A percentile compares a stretch with the other conserved stretches of the same genome.
These are phyloP conservation scores for Apophysomyces elegans DNA, from an alignment of 371 early-diverging fungal species.

Conservation along the genomic window DNA sequence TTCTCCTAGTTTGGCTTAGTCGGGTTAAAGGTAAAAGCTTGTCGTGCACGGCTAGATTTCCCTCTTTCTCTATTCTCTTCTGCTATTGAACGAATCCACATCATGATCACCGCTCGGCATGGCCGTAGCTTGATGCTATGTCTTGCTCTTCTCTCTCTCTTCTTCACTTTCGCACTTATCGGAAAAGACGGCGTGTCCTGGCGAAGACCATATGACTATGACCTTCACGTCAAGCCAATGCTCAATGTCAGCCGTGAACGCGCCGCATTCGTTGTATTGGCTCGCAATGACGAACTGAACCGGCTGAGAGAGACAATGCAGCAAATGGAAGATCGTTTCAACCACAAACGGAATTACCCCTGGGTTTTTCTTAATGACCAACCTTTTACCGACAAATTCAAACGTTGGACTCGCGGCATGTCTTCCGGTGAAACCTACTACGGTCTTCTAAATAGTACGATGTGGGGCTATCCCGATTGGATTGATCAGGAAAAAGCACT, in stretches of 20 bases:
- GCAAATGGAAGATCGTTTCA: conserved; percentile 85
- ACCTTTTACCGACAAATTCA: conserved; percentile 84
- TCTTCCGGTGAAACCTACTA: conserved; percentile 59
- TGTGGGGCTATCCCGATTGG: conserved; percentile 87
- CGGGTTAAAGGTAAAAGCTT: no score
- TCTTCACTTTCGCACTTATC: neutral
- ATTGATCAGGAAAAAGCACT: conserved; percentile 75
- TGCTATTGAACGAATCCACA: no score
- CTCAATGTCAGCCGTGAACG: conserved; percentile 23
- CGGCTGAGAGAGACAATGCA: conserved; percentile 70
- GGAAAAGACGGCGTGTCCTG: neutral
- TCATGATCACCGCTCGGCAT: no score
- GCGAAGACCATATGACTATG: neutral
- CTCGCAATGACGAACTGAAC: conserved; percentile 79
- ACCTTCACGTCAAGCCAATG: conserved; percentile 25
- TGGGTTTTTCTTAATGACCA: conserved; percentile 88
- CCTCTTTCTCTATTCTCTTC: no score
- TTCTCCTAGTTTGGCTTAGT: no score
- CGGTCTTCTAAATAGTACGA: conserved; percentile 54
- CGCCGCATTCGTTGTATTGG: conserved; percentile 69
- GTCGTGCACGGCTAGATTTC: no score
- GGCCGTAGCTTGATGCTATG: neutral
- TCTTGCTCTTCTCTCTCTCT: neutral
- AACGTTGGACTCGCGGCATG: conserved; percentile 49
- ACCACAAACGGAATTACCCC: conserved; percentile 82